Conservation (phyloP, 805 yeast species). For the Saccharomycopsis sp. region DNA sequence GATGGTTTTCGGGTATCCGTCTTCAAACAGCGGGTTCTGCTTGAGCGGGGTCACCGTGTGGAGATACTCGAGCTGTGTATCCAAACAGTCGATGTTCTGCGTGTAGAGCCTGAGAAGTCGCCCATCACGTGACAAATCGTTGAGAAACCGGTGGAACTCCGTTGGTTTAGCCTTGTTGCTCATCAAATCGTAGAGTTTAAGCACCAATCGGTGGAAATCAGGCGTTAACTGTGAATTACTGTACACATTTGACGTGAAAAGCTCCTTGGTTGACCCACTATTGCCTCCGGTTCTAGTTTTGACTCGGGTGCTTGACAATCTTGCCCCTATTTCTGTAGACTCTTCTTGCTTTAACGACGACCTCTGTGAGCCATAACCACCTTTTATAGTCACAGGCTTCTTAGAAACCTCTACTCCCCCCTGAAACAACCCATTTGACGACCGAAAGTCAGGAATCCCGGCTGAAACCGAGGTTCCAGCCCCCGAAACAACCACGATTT, state of each 20-base stretch:
- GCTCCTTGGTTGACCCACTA: conserved; percentile 40
- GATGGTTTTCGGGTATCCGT: conserved; percentile 50
- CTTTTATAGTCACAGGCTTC: neutral
- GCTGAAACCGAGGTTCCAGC: conserved; percentile 90
- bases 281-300: neutral
- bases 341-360: conserved; percentile 27
- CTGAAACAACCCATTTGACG: conserved; percentile 69
- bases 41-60: conserved; percentile 45
- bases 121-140: conserved; percentile 52
- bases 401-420: conserved; percentile 33
- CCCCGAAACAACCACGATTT: conserved; percentile 66
- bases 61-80: conserved; percentile 46
- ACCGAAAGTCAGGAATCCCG: conserved; percentile 85
- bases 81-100: conserved; percentile 83
- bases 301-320: neutral
- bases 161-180: conserved; percentile 60
- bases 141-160: conserved; percentile 61
- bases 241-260: conserved; percentile 77
- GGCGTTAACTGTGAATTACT: conserved; percentile 52
- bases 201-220: conserved; percentile 70
- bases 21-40: conserved; percentile 24
- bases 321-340: conserved; percentile 28
- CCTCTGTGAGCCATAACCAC: too few species aligned
- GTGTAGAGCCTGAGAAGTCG: conserved; percentile 72
- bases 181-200: conserved; percentile 44